Evolutionary conservation across 305 asterid genomes (phyloP), one percentile per base, ranked within the genome.

Genomic region (Solanum aculeatissimum): DNA sequence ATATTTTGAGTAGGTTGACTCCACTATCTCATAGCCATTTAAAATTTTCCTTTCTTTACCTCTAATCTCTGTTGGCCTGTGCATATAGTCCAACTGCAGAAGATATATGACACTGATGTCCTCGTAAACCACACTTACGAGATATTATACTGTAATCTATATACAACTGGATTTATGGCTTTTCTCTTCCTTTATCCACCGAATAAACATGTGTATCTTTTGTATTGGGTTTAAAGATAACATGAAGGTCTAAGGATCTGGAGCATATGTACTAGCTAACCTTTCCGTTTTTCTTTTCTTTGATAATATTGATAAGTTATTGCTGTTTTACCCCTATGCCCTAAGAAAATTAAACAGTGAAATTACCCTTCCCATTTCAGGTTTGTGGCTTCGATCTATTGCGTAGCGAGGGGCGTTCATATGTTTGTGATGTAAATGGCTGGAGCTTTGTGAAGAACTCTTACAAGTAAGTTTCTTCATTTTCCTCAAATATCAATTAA

Each of bases 401-500:
- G 91, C 97, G 98, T 35, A 91, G 93, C 71, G 98, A 92, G 85
- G 98, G 98, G 53, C 96, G 97, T 68, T 94, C 98, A 60, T 94
- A 94, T 90, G 97, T 94, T 86, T 94, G 98, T 87, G 98, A 94
- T 86, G 98, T 94, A 82, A 94, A 94, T 86, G 98, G 98, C 45
- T 94, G 98, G 98, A 93, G 98, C 90, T 94, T 93, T 72, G 98
- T 94, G 75, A 94, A 94, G 91, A 94, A 94, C 88, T 94, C 97
- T 82, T 85, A 94, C 95, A 94, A 93, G 97, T 94, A 87, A 25
- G 38, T 68, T 53, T 69, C 69, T 69, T n/a, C 75, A 45, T 43
- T 51, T 80, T 58, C 84, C 70, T 14, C 75, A 49, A 49, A 75
- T 4, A 75, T 49, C 82, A 75, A 75, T 49, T 49, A 75, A 29